Percentiles rank a stretch among this genome's conserved stretches.
These are phyloP conservation scores for Coemansia sp. DNA, from an alignment of 192 early-diverging fungal genomes.

Conservation along the genomic window DNA sequence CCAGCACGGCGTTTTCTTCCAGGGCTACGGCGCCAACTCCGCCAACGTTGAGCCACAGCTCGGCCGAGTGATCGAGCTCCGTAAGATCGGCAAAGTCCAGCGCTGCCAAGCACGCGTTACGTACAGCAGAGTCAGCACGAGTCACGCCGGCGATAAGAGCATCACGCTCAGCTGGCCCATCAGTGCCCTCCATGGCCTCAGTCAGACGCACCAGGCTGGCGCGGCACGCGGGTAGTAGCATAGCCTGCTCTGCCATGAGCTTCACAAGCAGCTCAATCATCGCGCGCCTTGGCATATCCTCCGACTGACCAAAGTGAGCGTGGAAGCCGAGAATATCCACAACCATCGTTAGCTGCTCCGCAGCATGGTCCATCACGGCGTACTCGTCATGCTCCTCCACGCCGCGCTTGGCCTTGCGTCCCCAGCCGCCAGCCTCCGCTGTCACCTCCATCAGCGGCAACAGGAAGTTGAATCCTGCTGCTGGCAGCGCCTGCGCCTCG, in stretches of 20 bases:
- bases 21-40: slow-evolving; percentile 27
- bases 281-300: slow-evolving; percentile 60
- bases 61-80: slow-evolving; percentile 22
- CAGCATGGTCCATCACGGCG: slow-evolving; percentile 42
- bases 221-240: slow-evolving; percentile 32
- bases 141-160: slow-evolving; percentile 35
- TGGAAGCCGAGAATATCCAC: slow-evolving; percentile 68
- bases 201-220: slow-evolving; percentile 60
- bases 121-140: slow-evolving; percentile 44
- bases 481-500: slow-evolving; percentile 58
- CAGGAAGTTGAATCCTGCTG: slow-evolving; percentile 66
- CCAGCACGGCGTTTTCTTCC: slow-evolving; percentile 42
- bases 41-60: slow-evolving; percentile 41
- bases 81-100: slow-evolving; percentile 53
- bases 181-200: slow-evolving; percentile 54
- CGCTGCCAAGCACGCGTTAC: slow-evolving; percentile 44
- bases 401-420: slow-evolving; percentile 26
- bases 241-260: slow-evolving; percentile 63
- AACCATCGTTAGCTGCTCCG: slow-evolving; percentile 69
- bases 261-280: slow-evolving; percentile 64
- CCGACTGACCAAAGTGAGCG: slow-evolving; percentile 43
- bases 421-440: slow-evolving; percentile 65
- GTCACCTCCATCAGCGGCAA: slow-evolving; percentile 68
- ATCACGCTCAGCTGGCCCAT: slow-evolving; percentile 37
- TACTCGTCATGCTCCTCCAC: slow-evolving; percentile 53